Base-by-base conservation (phyloP, 1,284 basidiomycete species). In the Cutaneotrichosporon dermatis region DNA sequence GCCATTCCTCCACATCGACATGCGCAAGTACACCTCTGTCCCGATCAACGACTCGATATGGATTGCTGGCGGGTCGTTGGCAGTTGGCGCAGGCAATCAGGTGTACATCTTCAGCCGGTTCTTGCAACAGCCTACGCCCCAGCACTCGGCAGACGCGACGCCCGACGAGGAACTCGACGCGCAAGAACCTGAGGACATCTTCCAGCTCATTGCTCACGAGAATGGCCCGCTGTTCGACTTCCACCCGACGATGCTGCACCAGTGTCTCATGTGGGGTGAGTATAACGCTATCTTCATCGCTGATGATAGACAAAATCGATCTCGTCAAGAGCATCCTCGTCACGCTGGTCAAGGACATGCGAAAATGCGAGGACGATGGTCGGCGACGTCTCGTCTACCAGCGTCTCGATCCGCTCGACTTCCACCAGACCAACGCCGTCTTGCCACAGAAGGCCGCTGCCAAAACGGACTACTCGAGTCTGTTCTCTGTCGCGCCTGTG, bases 211-310 rank as follows among this genome's bases (percentile, higher is more conserved):
- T 45, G 89, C 88, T 5, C 79, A 86, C 62, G 82, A 85, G 55
- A 94, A 92, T 73, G 90, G 89, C 0, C 91, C 92, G 1, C 77
- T 96, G 48, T 83, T 85, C 36, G 89, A 95, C 74, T 92, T 90
- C 74, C 90, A 95, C 76, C 92, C 92, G 2, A 90, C 93, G 67
- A 88, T 94, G 82, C 76, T 96, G 11, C 79, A 91, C n/a, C 93
- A 95, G 70, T 92, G 90, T 70, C 80, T 96, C 45, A 78, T 94
- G 11, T 94, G 92, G 90, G 87, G 92, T 93, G 65, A 62, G 84
- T 65, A 11, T 2, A 7, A 10, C 6, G 6, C 6, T 13, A n/a
- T n/a, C 4, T 7, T 1, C 40, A 40, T 12, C 35, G 44, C 43
- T 57, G 40, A 54, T 46, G 11, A 1, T 68, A 92, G 89, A 86